Conservation (phyloP, 352 stramenopile species). For the Globisporangium okanoganense region DNA sequence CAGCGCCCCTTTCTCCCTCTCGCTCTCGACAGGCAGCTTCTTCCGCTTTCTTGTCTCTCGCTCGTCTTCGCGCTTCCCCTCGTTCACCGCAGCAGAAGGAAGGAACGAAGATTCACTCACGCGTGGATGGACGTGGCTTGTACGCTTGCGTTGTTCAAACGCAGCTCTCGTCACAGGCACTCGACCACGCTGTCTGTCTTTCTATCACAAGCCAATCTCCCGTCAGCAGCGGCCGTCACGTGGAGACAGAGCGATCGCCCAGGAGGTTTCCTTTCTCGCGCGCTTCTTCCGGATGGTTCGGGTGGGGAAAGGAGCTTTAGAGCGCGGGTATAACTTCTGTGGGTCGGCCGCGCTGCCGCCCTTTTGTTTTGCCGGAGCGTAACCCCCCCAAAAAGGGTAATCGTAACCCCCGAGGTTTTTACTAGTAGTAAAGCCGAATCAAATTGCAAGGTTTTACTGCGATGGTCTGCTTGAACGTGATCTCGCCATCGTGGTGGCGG, state of each 20-base stretch:
- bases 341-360: neutral
- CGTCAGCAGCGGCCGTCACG: neutral
- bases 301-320: slow-evolving; percentile 8
- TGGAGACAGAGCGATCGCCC: too few relatives aligned
- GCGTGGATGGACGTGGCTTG: neutral
- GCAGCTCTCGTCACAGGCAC: neutral
- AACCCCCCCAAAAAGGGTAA: too few relatives aligned
- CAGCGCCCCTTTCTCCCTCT: slow-evolving; percentile 1
- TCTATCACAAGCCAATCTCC: neutral
- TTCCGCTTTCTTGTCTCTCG: neutral
- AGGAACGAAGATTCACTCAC: neutral
- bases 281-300: slow-evolving; percentile 2
- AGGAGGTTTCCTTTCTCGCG: slow-evolving; percentile 11
- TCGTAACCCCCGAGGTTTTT: too few relatives aligned
- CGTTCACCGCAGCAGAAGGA: neutral
- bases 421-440: too few relatives aligned
- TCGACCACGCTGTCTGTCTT: neutral
- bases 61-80: neutral
- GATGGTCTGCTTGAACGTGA: slow-evolving; percentile 69
- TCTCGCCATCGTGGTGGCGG: slow-evolving; percentile 36
- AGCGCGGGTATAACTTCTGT: slow-evolving; percentile 6
- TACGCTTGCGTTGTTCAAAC: neutral
- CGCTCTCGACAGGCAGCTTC: neutral
- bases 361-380: slow-evolving; percentile 3
- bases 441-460: too few relatives aligned